Evolutionary conservation across 2,329 filamentous ascomycete species (phyloP).

Genomic region (Fusarium xylarioides): DNA sequence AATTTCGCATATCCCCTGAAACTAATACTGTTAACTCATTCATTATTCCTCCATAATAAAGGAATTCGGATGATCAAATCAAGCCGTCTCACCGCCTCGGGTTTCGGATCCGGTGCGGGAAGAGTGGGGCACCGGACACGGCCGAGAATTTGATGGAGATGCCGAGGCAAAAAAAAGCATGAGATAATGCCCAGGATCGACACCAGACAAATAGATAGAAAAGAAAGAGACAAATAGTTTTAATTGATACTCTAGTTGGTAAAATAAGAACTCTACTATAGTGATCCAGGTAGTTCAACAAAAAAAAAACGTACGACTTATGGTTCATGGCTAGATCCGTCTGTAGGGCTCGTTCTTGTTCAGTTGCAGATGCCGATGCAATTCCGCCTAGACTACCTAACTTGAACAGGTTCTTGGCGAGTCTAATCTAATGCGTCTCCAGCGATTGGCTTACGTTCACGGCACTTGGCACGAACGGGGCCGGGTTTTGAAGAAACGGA

Average conservation of each 20-base stretch:
- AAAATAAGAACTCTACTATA: neutral
- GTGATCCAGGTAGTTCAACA: neutral
- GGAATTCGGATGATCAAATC: conserved; percentile 6
- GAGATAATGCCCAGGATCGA: neutral
- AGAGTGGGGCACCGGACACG: neutral
- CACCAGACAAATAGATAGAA: neutral
- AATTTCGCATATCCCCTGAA: neutral
- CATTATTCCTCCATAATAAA: neutral
- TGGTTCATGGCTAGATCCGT: neutral
- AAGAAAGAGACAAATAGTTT: neutral
- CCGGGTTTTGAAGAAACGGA: neutral
- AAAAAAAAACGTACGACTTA: neutral
- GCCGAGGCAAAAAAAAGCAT: neutral
- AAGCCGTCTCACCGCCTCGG: neutral
- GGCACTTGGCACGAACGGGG: neutral
- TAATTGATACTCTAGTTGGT: neutral
- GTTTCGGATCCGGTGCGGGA: neutral
- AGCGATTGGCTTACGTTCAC: conserved; percentile 1
- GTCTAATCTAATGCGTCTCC: neutral
- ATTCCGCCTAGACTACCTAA: neutral
- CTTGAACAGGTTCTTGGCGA: neutral
- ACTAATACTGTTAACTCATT: neutral
- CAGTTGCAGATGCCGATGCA: neutral
- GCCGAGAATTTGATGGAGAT: neutral
- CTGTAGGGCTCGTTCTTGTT: neutral